Percentiles rank a stretch among this genome's conserved stretches.
Evolutionary conservation across 257 asterid genomes (phyloP).

Genomic region (Catharanthus roseus): DNA sequence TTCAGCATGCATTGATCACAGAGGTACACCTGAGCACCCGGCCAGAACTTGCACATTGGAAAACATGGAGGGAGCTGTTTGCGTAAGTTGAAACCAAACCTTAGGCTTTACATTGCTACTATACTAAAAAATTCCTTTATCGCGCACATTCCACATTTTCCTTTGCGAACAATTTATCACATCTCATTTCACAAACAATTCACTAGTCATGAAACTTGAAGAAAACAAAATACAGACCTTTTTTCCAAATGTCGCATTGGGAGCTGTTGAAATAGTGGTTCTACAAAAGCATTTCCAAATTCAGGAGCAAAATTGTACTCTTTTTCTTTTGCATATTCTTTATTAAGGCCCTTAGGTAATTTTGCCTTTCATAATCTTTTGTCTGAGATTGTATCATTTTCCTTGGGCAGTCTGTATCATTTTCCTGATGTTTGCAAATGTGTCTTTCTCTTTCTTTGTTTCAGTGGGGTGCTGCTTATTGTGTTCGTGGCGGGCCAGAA

Average conservation of each 20-base stretch:
- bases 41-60: conserved; percentile 99
- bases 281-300: too few relatives aligned
- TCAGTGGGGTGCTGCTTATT: conserved; percentile 96
- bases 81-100: conserved; percentile 56
- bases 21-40: conserved; percentile 93
- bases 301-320: too few relatives aligned
- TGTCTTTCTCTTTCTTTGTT: conserved; percentile 6
- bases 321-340: background rate
- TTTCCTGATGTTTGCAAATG: background rate
- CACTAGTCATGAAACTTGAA: too few relatives aligned
- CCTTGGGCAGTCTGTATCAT: too few relatives aligned
- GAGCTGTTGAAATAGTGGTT: background rate
- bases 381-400: conserved; percentile 5
- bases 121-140: too few relatives aligned
- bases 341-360: background rate
- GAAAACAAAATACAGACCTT: too few relatives aligned
- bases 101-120: too few relatives aligned
- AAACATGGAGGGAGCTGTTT: conserved; percentile 50
- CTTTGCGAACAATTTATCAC: too few relatives aligned
- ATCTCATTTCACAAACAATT: too few relatives aligned
- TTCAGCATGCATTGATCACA: conserved; percentile 91
- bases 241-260: background rate
- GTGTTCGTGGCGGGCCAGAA: conserved; percentile 77
- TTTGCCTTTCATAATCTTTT: background rate
- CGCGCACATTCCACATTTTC: too few relatives aligned